These are phyloP conservation scores for Pterocarpus macrocarpus DNA, from an alignment of 306 rosid genomes.

Conservation along the genomic window DNA sequence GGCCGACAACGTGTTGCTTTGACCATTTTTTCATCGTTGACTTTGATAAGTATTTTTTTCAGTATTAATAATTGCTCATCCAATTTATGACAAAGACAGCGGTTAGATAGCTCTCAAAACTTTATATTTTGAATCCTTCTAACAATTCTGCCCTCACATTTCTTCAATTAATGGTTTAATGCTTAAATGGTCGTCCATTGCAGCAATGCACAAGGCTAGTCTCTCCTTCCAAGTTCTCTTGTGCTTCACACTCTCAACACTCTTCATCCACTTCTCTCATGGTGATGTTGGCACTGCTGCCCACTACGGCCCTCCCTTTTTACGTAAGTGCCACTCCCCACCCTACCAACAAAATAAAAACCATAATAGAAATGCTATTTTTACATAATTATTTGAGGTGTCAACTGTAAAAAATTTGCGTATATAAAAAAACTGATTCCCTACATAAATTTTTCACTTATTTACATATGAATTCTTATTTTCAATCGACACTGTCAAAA, in stretches of 20 bases:
- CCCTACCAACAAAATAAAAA: too few relatives aligned
- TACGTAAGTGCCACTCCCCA: conserved; percentile 56
- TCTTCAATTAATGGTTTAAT: not conserved
- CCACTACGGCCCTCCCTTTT: conserved; percentile 63
- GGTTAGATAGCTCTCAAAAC: not conserved
- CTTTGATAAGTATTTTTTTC: too few relatives aligned
- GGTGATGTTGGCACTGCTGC: conserved; percentile 78
- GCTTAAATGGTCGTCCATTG: not conserved
- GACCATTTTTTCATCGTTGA: not conserved
- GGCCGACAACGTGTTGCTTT: not conserved
- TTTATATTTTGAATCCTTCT: not conserved
- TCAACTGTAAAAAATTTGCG: too few relatives aligned
- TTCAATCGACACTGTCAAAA: too few relatives aligned
- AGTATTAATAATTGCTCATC: too few relatives aligned
- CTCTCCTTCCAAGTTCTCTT: not conserved
- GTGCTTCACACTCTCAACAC: conserved; percentile 43
- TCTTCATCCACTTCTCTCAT: conserved; percentile 43
- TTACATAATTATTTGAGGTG: too few relatives aligned
- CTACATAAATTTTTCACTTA: too few relatives aligned
- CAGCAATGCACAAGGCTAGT: conserved; percentile 42
- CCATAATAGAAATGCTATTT: too few relatives aligned
- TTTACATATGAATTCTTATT: too few relatives aligned
- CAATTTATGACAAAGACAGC: too few relatives aligned
- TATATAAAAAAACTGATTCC: too few relatives aligned
- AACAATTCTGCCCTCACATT: not conserved